Evolutionary conservation across 345 rosid genomes (phyloP).

Genomic region (Euclidium syriacum): DNA sequence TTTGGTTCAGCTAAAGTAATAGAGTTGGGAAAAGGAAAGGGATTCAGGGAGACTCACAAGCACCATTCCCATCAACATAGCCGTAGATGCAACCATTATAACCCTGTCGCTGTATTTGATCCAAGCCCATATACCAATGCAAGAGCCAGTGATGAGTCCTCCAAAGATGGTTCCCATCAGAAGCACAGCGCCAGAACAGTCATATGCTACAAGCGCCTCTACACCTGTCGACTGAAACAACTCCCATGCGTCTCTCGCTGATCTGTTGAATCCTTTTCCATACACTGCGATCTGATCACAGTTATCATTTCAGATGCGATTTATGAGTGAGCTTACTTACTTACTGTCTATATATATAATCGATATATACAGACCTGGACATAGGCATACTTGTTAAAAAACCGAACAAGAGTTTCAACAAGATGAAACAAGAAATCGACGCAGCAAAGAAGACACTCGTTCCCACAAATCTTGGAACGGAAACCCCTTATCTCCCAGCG

Average conservation of each 20-base stretch:
- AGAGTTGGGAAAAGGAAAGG: background rate
- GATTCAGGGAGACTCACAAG: constrained; percentile 62
- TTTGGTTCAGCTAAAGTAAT: background rate
- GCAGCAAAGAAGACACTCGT: constrained; percentile 93
- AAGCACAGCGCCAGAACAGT: constrained; percentile 93
- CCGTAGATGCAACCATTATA: constrained; percentile 81
- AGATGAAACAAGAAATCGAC: constrained; percentile 87
- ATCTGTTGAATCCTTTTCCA: constrained; percentile 88
- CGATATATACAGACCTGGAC: constrained; percentile 83
- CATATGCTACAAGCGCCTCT: constrained; percentile 92
- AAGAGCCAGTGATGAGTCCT: constrained; percentile 90
- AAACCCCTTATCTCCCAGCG: constrained; percentile 99
- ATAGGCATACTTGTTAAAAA: constrained; percentile 91
- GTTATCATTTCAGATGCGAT: background rate
- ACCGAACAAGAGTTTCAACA: constrained; percentile 97
- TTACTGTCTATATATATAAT: background rate
- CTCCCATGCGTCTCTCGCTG: constrained; percentile 99
- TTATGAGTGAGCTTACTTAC: background rate
- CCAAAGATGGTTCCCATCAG: constrained; percentile 85
- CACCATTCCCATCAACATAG: constrained; percentile 98
- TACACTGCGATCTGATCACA: constrained; percentile 89
- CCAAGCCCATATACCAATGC: constrained; percentile 83
- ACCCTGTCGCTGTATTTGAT: constrained; percentile 52
- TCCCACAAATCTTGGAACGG: constrained; percentile 92
- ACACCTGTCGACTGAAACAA: constrained; percentile 96